Conservation (phyloP, 2,329 filamentous ascomycete genomes). For the Chaetomiaceae sp. region DNA sequence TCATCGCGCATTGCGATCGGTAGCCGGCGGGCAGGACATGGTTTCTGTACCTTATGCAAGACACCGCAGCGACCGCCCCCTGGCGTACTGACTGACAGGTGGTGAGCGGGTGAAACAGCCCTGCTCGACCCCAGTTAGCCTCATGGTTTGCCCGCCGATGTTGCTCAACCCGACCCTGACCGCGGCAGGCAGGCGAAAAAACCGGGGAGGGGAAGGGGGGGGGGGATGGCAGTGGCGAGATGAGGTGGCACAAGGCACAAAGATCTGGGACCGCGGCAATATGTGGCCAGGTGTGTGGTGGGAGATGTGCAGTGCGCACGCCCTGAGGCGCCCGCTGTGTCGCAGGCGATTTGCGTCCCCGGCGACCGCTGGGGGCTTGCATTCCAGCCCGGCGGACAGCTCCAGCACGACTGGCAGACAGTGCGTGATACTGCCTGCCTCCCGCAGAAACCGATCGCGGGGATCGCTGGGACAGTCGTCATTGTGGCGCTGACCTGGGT, state of each 20-base stretch:
- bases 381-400: constrained; percentile 3
- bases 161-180: constrained; percentile 18
- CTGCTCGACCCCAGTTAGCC: constrained; percentile 15
- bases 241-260: constrained; percentile 46
- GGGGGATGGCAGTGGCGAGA: no score
- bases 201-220: constrained; percentile 22
- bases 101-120: constrained; percentile 21
- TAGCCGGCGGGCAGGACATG: background rate
- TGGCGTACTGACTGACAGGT: constrained; percentile 13
- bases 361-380: constrained; percentile 15
- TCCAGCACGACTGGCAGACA: constrained; percentile 12
- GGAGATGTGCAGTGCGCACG: constrained; percentile 25
- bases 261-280: constrained; percentile 39
- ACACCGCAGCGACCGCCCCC: constrained; percentile 3
- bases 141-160: constrained; percentile 20
- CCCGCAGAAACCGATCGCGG: constrained; percentile 5
- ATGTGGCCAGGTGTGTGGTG: constrained; percentile 28
- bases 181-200: constrained; percentile 21
- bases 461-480: background rate
- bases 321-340: constrained; percentile 25
- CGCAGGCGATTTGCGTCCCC: constrained; percentile 14
- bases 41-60: constrained; percentile 17
- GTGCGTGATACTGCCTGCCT: constrained; percentile 6
- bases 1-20: background rate
- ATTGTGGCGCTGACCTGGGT: no score